A percentile compares a stretch with the other conserved stretches of the same genome.
Conservation (phyloP, 441 rosid genomes). For the Aquilaria agallochum region DNA sequence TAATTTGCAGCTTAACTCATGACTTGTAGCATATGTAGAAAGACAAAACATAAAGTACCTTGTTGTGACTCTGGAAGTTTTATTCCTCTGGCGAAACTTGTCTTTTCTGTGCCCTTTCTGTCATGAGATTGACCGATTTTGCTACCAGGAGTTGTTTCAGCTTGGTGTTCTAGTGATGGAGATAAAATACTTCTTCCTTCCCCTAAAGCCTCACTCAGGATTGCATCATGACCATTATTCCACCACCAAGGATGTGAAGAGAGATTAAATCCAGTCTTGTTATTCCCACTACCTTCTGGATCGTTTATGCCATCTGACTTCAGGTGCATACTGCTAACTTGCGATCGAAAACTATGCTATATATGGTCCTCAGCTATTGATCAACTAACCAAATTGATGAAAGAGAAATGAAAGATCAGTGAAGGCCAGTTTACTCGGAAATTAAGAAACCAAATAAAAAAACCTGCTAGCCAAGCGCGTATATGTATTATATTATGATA, state of each 20-base stretch:
- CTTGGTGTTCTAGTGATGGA: slow-evolving; percentile 1
- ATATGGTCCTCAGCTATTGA: not conserved
- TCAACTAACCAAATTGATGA: not conserved
- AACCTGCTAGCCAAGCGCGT: not conserved
- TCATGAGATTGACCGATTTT: slow-evolving; percentile 13
- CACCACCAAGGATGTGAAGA: slow-evolving; percentile 34
- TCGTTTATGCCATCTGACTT: slow-evolving; percentile 12
- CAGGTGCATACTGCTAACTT: slow-evolving; percentile 19
- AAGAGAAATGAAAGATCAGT: not conserved
- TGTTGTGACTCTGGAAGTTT: slow-evolving; percentile 15
- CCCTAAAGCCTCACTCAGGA: slow-evolving; percentile 9
- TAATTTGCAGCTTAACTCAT: slow-evolving; percentile 5
- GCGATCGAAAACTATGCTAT: slow-evolving; percentile 5
- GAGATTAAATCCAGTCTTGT: slow-evolving; percentile 9
- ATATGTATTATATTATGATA: not conserved
- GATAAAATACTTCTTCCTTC: slow-evolving; percentile 15
- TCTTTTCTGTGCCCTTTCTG: slow-evolving; percentile 6
- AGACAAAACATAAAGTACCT: slow-evolving; percentile 24
- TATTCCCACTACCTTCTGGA: slow-evolving; percentile 11
- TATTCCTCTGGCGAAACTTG: slow-evolving; percentile 16
- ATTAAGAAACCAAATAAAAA: not conserved
- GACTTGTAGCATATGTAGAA: not conserved
- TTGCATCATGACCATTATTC: slow-evolving; percentile 11
- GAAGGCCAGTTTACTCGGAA: slow-evolving; percentile 1
- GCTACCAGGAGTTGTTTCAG: slow-evolving; percentile 10